phyloP scores from a whole-genome alignment of 371 early-diverging fungal species.

The Haplosporangium sp. region DNA sequence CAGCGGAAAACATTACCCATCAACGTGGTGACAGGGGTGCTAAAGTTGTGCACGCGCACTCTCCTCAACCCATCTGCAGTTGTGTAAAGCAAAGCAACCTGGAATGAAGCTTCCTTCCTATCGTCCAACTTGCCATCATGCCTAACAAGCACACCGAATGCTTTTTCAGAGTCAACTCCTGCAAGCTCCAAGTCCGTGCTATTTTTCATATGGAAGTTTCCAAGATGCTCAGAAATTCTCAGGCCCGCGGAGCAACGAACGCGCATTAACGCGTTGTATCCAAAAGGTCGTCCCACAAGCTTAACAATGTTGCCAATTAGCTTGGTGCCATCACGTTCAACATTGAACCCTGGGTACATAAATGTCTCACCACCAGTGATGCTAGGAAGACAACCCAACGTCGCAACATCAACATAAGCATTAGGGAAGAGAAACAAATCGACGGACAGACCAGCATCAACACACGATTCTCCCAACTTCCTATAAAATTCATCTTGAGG shows the following conservation, averaged over 20 bases:
- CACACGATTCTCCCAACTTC: conserved; percentile 83
- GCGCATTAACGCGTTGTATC: conserved; percentile 89
- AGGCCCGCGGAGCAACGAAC: conserved; percentile 93
- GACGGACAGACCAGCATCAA: conserved; percentile 83
- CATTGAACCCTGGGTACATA: conserved; percentile 83
- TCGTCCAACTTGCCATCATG: conserved; percentile 93
- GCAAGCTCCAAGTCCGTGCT: conserved; percentile 93
- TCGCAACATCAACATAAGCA: conserved; percentile 90
- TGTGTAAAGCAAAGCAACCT: conserved; percentile 94
- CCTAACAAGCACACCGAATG: conserved; percentile 85
- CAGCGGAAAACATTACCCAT: conserved; percentile 87
- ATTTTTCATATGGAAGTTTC: conserved; percentile 94
- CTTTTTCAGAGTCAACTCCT: conserved; percentile 87
- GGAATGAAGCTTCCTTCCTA: conserved; percentile 83
- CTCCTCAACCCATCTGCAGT: conserved; percentile 87
- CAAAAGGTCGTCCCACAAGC: conserved; percentile 83
- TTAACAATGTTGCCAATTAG: conserved; percentile 78
- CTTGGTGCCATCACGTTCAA: conserved; percentile 70
- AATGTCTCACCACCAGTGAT: conserved; percentile 91
- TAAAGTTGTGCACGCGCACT: conserved; percentile 91
- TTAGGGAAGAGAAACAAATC: conserved; percentile 92
- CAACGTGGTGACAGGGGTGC: conserved; percentile 79
- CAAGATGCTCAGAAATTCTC: conserved; percentile 86
- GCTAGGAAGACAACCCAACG: conserved; percentile 78
- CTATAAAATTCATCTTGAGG: conserved; percentile 91